These are phyloP conservation scores for Heimioporus sp. DNA, from an alignment of 768 basidiomycete species.

Conservation along the genomic window DNA sequence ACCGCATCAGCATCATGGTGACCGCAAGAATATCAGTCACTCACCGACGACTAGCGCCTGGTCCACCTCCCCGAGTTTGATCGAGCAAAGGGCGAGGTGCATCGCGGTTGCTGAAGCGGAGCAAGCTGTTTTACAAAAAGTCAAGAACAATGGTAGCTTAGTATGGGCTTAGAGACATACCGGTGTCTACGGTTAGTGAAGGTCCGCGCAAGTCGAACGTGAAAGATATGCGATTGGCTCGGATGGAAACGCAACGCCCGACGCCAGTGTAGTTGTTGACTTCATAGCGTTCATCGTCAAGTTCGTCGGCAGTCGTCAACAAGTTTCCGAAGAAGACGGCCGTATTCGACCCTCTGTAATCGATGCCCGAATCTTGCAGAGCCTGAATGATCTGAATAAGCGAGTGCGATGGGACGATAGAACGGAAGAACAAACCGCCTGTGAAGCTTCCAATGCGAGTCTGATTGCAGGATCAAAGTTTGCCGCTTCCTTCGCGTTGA, in stretches of 20 bases:
- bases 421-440: slow-evolving; percentile 16
- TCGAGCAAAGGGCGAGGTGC: slow-evolving; percentile 46
- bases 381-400: slow-evolving; percentile 13
- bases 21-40: neutral
- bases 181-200: slow-evolving; percentile 44
- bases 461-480: slow-evolving; percentile 32
- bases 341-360: slow-evolving; percentile 42
- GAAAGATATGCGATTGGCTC: slow-evolving; percentile 34
- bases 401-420: neutral
- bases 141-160: no score
- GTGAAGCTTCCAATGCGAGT: slow-evolving; percentile 30
- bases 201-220: slow-evolving; percentile 42
- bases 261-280: slow-evolving; percentile 28
- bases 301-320: slow-evolving; percentile 26
- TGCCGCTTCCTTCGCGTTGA: slow-evolving; percentile 29
- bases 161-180: slow-evolving; percentile 1
- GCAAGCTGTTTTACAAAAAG: slow-evolving; percentile 27
- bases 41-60: slow-evolving; percentile 41
- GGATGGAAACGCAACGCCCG: slow-evolving; percentile 30
- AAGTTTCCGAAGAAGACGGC: slow-evolving; percentile 40
- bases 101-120: slow-evolving; percentile 46
- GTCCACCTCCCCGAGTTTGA: slow-evolving; percentile 44
- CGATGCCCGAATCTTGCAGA: slow-evolving; percentile 47
- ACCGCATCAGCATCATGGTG: neutral
- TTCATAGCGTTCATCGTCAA: slow-evolving; percentile 28